A percentile compares a stretch with the other conserved stretches of the same genome.
Conservation (phyloP, 768 basidiomycete species). For the Hirschioporus abietinus region DNA sequence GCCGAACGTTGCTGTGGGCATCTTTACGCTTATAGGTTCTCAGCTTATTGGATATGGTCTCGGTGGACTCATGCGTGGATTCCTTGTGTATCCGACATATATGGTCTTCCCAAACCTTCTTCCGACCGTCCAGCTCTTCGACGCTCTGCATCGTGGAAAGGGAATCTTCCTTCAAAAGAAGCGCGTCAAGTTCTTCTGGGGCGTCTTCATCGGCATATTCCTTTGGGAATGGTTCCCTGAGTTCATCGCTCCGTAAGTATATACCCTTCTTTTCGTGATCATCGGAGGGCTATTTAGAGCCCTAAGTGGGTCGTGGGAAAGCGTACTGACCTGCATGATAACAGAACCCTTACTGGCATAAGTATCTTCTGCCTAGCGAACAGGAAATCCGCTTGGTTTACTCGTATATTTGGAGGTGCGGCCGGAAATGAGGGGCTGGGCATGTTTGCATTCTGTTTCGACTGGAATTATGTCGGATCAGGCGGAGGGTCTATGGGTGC, state of each 20-base stretch:
- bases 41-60: slow-evolving; percentile 39
- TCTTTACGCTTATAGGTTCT: slow-evolving; percentile 35
- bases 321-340: background rate
- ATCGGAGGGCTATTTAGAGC: no score
- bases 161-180: slow-evolving; percentile 31
- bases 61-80: slow-evolving; percentile 39
- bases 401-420: slow-evolving; percentile 55
- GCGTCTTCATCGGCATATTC: slow-evolving; percentile 33
- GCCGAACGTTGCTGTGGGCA: slow-evolving; percentile 37
- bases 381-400: slow-evolving; percentile 42
- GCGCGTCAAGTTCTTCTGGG: slow-evolving; percentile 37
- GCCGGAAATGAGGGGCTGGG: slow-evolving; percentile 62
- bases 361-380: slow-evolving; percentile 53
- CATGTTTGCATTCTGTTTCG: slow-evolving; percentile 50
- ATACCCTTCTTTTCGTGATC: slow-evolving; percentile 6
- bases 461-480: slow-evolving; percentile 56
- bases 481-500: slow-evolving; percentile 40
- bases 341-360: slow-evolving; percentile 49
- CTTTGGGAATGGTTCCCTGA: slow-evolving; percentile 40
- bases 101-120: slow-evolving; percentile 38
- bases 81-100: slow-evolving; percentile 49
- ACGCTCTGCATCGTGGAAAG: slow-evolving; percentile 38
- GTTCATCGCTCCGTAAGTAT: slow-evolving; percentile 19
- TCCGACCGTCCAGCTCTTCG: slow-evolving; percentile 37
- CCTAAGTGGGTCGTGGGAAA: background rate